Conservation (phyloP, 176 grass and related monocot genomes). For the Puccinellia tenuiflora region DNA sequence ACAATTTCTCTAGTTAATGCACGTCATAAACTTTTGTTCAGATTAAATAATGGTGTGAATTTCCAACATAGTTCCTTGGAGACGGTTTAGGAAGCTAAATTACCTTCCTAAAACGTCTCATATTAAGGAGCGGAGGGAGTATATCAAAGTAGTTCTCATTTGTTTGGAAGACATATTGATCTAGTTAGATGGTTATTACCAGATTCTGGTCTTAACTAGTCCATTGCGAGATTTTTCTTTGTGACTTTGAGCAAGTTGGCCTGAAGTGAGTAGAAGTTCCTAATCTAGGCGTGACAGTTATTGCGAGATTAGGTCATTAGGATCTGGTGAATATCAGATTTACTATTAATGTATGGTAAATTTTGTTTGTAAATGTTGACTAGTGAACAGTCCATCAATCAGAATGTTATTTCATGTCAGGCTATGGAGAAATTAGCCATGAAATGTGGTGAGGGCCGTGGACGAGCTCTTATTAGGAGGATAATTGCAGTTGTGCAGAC, state of each 20-base stretch:
- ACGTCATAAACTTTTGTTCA: background rate
- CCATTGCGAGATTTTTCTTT: background rate
- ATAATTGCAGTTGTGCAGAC: conserved; percentile 72
- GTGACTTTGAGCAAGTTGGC: background rate
- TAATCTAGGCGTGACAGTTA: background rate
- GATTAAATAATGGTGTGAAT: background rate
- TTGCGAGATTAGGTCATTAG: background rate
- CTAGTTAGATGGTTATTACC: background rate
- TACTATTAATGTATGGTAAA: background rate
- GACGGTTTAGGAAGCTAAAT: too few species aligned
- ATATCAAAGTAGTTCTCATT: background rate
- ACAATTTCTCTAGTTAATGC: background rate
- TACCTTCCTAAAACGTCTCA: too few species aligned
- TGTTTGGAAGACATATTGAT: background rate
- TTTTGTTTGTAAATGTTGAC: conserved; percentile 6
- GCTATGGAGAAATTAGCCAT: conserved; percentile 68
- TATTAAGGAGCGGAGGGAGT: too few species aligned
- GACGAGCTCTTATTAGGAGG: conserved; percentile 76
- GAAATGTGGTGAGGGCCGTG: conserved; percentile 73
- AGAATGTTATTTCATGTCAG: conserved; percentile 38
- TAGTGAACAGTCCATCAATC: conserved; percentile 5
- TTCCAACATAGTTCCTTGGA: conserved; percentile 3
- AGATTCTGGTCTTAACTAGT: background rate
- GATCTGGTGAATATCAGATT: conserved; percentile 7
- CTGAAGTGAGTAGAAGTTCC: background rate